Evolutionary conservation across 176 grass and related monocot species (phyloP).

Genomic region (Panicum miliaceum): DNA sequence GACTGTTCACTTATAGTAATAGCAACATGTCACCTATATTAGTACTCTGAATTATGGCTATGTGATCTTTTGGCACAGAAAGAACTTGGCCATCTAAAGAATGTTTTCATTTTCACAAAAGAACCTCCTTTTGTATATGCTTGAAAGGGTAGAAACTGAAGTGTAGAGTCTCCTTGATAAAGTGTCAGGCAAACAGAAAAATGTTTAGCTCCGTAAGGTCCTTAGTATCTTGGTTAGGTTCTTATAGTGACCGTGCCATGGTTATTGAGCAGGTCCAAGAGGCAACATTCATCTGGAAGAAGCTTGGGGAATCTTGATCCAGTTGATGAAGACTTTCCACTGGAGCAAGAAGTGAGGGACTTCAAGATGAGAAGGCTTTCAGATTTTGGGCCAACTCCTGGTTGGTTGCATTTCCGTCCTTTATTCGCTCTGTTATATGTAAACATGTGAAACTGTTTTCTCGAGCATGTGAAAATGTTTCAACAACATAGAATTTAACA

Average conservation of each 20-base stretch:
- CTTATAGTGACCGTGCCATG: constrained; percentile 16
- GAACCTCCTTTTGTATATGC: constrained; percentile 11
- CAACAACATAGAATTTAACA: constrained; percentile 21
- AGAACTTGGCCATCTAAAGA: background rate
- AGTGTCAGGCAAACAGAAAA: constrained; percentile 21
- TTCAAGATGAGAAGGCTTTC: constrained; percentile 82
- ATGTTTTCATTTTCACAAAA: background rate
- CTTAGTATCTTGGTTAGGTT: constrained; percentile 14
- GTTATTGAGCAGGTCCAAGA: constrained; percentile 65
- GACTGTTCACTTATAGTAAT: constrained; percentile 41
- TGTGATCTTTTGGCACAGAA: constrained; percentile 28
- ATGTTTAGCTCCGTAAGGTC: background rate
- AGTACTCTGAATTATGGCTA: background rate
- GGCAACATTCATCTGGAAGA: constrained; percentile 67
- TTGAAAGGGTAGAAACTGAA: constrained; percentile 7
- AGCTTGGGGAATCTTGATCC: constrained; percentile 74
- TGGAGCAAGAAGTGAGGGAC: constrained; percentile 55
- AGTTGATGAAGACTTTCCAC: constrained; percentile 75
- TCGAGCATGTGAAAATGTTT: constrained; percentile 13
- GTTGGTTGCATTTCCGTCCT: constrained; percentile 36
- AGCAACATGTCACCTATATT: constrained; percentile 8
- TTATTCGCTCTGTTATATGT: background rate
- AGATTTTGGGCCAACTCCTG: constrained; percentile 53
- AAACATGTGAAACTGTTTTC: constrained; percentile 14
- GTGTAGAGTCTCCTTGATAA: constrained; percentile 10